Conservation (phyloP, 139 green algal genomes). For the Chlorella sorokiniana region DNA sequence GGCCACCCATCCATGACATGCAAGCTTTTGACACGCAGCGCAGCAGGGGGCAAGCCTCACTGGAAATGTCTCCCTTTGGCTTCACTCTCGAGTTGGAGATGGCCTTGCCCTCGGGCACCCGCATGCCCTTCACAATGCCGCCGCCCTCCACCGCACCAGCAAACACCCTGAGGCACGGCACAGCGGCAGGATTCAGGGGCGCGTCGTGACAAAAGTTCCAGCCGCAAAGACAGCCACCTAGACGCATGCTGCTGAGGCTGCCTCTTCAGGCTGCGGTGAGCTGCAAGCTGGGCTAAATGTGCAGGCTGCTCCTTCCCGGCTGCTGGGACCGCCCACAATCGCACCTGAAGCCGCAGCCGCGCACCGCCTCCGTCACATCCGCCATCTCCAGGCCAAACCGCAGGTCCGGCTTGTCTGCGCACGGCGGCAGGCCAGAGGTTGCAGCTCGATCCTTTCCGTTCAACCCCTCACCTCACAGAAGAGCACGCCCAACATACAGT, state of each 20-base stretch:
- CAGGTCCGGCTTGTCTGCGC: conserved; percentile 88
- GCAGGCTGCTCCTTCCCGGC: not conserved
- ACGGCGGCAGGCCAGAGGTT: not conserved
- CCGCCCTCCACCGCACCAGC: conserved; percentile 64
- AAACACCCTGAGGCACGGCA: conserved; percentile 76
- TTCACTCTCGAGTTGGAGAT: conserved; percentile 88
- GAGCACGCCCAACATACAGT: too few species aligned
- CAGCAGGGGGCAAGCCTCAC: not conserved
- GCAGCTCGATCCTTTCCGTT: too few species aligned
- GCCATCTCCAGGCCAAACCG: conserved; percentile 84
- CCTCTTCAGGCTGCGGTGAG: not conserved
- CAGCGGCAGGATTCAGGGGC: not conserved
- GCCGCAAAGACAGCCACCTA: not conserved
- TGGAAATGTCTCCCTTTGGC: conserved; percentile 83
- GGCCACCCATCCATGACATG: not conserved
- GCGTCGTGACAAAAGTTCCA: not conserved
- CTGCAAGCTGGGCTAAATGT: not conserved
- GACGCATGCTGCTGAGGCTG: too few species aligned
- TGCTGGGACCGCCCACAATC: too few species aligned
- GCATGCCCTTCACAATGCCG: conserved; percentile 85
- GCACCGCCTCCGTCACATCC: conserved; percentile 69
- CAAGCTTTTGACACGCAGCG: not conserved
- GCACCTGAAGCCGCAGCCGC: conserved; percentile 75
- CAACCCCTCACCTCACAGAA: too few species aligned
- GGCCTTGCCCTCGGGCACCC: conserved; percentile 74